A percentile compares a stretch with the other conserved stretches of the same genome.
These are phyloP conservation scores for Recurvomyces mirabilis DNA, from an alignment of 495 filamentous ascomycete species.

Conservation along the genomic window DNA sequence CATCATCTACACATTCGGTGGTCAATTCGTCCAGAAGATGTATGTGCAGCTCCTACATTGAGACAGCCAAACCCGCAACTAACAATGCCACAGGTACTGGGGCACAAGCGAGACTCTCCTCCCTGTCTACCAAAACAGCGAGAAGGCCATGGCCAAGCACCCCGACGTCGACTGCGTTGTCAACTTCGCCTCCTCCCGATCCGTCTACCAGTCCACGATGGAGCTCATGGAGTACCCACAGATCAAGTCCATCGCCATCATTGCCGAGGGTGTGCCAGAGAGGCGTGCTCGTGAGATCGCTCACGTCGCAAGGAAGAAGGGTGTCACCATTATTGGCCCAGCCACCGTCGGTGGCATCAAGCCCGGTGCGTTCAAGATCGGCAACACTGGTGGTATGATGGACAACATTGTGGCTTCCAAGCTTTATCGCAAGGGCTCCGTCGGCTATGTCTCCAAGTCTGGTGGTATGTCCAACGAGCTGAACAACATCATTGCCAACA, in stretches of 20 bases:
- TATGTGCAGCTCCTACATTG: slow-evolving; percentile 26
- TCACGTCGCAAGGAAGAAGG: slow-evolving; percentile 91
- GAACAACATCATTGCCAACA: slow-evolving; percentile 97
- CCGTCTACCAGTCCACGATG: slow-evolving; percentile 95
- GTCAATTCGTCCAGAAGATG: slow-evolving; percentile 99
- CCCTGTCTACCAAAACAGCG: slow-evolving; percentile 90
- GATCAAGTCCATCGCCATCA: slow-evolving; percentile 96
- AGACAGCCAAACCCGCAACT: slow-evolving; percentile 13
- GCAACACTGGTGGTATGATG: slow-evolving; percentile 99
- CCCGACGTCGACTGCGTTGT: slow-evolving; percentile 92
- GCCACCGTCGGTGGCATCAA: slow-evolving; percentile 99
- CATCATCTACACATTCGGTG: slow-evolving; percentile 99
- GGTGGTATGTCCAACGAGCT: slow-evolving; percentile 99
- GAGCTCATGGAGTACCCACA: slow-evolving; percentile 96
- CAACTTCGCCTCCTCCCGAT: slow-evolving; percentile 98
- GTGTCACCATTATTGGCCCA: slow-evolving; percentile 96
- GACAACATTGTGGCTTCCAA: slow-evolving; percentile 99
- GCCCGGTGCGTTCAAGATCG: slow-evolving; percentile 97
- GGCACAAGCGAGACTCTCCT: slow-evolving; percentile 98
- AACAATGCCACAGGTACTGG: slow-evolving; percentile 59
- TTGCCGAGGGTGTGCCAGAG: slow-evolving; percentile 98
- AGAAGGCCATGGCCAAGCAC: slow-evolving; percentile 95
- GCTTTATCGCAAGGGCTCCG: slow-evolving; percentile 97
- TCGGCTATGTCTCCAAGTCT: slow-evolving; percentile 98
- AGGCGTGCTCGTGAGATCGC: slow-evolving; percentile 96